Base-by-base conservation (phyloP, 805 yeast genomes). In the Saturnispora mendoncae region DNA sequence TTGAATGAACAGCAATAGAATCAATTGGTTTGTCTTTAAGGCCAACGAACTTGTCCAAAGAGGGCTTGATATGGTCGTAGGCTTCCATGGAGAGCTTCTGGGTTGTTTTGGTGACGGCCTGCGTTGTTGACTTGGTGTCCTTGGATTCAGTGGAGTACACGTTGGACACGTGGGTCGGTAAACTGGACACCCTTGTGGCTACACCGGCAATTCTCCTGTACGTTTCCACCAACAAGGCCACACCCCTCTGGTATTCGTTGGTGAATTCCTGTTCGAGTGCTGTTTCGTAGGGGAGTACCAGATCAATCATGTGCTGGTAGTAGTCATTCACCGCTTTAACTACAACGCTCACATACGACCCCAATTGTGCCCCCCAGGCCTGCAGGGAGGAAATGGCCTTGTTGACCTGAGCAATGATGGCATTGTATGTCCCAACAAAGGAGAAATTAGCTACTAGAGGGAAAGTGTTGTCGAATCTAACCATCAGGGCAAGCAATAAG, bases 81-180 rank as follows among this genome's bases (percentile, higher is more conserved):
- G 66, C 67, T 47, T 64, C 67, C 31, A 48, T 53, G 2, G 68
- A 61, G 30, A 65, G 54, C 39, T 58, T 56, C 45, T 60, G 54
- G 18, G 68, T 58, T 14, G 69, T 58, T 36, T 61, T 58, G 2
- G 61, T 58, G n/a, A 65, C 48, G 2, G 66, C 67, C 21, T 51
- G 52, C 12, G 64, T 51, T 14, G 64, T 46, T 3, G 61, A 48
- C 1, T 53, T 46, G 4, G 52, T 46, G 21, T 62, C 57, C 12
- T 51, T 48, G 39, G 51, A 49, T 44, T 62, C 65, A 14, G 51
- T 49, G 13, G 45, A 30, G 47, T 62, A 65, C 21, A 57, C 55
- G 17, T 50, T 50, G n/a, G 52, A 37, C 25, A 62, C 60, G 42
- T 64, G 64, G 2, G 53, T 46, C 9, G 64, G 62, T 5, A 56